phyloP scores from a whole-genome alignment of 768 basidiomycete genomes.

The Vishniacozyma victoriae region DNA sequence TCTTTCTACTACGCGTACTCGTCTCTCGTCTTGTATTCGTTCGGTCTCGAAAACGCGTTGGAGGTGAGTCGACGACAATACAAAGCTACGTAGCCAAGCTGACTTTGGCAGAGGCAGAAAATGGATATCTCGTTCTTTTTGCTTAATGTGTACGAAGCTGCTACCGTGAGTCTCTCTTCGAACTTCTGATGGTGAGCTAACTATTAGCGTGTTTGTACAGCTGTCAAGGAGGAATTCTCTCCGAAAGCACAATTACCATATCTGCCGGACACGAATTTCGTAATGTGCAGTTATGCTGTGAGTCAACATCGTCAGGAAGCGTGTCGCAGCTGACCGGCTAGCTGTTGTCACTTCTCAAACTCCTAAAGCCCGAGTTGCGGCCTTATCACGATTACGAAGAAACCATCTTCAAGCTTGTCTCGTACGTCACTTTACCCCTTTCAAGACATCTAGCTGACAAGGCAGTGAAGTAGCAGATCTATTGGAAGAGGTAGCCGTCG shows the following conservation, averaged over 20 bases:
- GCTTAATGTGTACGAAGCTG: conserved; percentile 43
- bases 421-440: conserved; percentile 46
- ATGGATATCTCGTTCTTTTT: conserved; percentile 47
- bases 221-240: conserved; percentile 67
- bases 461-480: conserved; percentile 72
- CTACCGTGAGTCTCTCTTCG: conserved; percentile 23
- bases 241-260: conserved; percentile 72
- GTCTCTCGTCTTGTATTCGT: conserved; percentile 79
- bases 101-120: conserved; percentile 18
- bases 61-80: conserved; percentile 49
- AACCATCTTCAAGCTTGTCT: conserved; percentile 35
- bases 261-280: conserved; percentile 84
- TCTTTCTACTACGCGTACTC: conserved; percentile 80
- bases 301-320: conserved; percentile 2
- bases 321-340: conserved; percentile 1
- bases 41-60: conserved; percentile 92
- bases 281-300: conserved; percentile 81
- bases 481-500: conserved; percentile 70
- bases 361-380: conserved; percentile 49
- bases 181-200: not conserved
- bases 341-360: conserved; percentile 82
- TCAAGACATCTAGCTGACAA: conserved; percentile 77
- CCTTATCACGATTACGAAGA: conserved; percentile 37
- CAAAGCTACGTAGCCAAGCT: not conserved
- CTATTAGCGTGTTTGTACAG: conserved; percentile 49